These are phyloP conservation scores for Serpula lacrymans DNA, from an alignment of 768 basidiomycete species.

Conservation along the genomic window DNA sequence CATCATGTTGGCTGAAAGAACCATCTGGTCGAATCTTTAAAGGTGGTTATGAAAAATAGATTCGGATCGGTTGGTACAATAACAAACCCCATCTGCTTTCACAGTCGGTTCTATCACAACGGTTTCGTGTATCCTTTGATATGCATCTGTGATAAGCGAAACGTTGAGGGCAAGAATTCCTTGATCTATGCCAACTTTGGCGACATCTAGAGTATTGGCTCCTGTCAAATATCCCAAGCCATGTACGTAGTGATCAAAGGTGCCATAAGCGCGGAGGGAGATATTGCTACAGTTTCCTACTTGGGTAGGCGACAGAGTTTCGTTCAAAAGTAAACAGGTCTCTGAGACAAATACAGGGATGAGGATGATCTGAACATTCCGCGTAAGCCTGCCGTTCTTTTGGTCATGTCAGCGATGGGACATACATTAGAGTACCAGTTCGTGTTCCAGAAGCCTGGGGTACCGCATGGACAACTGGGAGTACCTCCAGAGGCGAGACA, in stretches of 20 bases:
- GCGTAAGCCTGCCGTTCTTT: too few species aligned
- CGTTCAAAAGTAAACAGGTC: slow-evolving; percentile 52
- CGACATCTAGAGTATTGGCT: slow-evolving; percentile 65
- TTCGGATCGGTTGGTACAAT: slow-evolving; percentile 31
- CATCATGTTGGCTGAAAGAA: slow-evolving; percentile 43
- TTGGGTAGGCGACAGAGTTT: slow-evolving; percentile 41
- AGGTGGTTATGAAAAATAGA: too few species aligned
- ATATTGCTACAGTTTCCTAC: slow-evolving; percentile 46
- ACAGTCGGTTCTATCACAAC: slow-evolving; percentile 44
- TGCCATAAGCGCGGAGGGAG: slow-evolving; percentile 46
- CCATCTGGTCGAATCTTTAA: slow-evolving; percentile 22
- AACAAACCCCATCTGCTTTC: slow-evolving; percentile 56
- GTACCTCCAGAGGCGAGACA: slow-evolving; percentile 58
- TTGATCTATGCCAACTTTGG: slow-evolving; percentile 56
- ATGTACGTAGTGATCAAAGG: slow-evolving; percentile 41
- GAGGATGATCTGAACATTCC: slow-evolving; percentile 45
- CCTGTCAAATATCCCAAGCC: slow-evolving; percentile 53
- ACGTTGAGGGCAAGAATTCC: slow-evolving; percentile 37
- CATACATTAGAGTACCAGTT: slow-evolving; percentile 64
- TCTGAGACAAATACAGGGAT: slow-evolving; percentile 57
- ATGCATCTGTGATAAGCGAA: slow-evolving; percentile 47
- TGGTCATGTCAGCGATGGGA: too few species aligned
- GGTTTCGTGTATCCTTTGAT: slow-evolving; percentile 48
- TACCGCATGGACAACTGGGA: slow-evolving; percentile 50
- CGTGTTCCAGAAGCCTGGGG: slow-evolving; percentile 53